Conservation (phyloP, 805 yeast genomes). For the Metschnikowia koreensis region DNA sequence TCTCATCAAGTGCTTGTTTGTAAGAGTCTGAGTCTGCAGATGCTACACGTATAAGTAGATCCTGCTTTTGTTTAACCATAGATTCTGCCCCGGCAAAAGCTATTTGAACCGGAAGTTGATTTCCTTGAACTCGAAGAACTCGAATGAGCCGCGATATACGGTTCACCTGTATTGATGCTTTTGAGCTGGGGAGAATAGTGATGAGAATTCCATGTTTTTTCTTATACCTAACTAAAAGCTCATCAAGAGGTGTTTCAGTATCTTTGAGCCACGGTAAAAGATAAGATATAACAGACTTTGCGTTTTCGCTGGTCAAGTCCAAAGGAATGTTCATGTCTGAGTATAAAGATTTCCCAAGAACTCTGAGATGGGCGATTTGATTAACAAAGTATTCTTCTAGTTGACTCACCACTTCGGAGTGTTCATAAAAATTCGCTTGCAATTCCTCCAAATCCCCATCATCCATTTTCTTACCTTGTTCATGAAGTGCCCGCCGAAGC, state of each 20-base stretch:
- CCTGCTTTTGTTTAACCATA: slow-evolving; percentile 6
- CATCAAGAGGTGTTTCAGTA: background rate
- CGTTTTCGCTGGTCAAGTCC: background rate
- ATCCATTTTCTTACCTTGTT: slow-evolving; percentile 13
- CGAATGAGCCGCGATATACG: slow-evolving; percentile 23
- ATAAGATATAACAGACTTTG: background rate
- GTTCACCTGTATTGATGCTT: slow-evolving; percentile 15
- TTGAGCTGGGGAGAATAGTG: slow-evolving; percentile 19
- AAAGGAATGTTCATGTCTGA: background rate
- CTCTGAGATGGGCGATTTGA: slow-evolving; percentile 22
- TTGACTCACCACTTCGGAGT: slow-evolving; percentile 1
- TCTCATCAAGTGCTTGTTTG: background rate
- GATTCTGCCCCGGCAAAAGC: slow-evolving; percentile 16
- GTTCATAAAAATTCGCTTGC: background rate
- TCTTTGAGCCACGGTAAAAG: slow-evolving; percentile 9
- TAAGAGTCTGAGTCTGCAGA: background rate
- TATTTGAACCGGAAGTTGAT: slow-evolving; percentile 31
- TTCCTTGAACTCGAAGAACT: slow-evolving; percentile 26
- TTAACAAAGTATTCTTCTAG: slow-evolving; percentile 13
- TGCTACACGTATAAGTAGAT: slow-evolving; percentile 7
- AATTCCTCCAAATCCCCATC: slow-evolving; percentile 15
- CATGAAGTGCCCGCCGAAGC: slow-evolving; percentile 15
- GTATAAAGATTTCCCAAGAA: slow-evolving; percentile 5
- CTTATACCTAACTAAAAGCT: slow-evolving; percentile 10
- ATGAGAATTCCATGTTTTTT: slow-evolving; percentile 34